Evolutionary conservation across 805 yeast species (phyloP).

Genomic region (Debaryomyces hansenii): DNA sequence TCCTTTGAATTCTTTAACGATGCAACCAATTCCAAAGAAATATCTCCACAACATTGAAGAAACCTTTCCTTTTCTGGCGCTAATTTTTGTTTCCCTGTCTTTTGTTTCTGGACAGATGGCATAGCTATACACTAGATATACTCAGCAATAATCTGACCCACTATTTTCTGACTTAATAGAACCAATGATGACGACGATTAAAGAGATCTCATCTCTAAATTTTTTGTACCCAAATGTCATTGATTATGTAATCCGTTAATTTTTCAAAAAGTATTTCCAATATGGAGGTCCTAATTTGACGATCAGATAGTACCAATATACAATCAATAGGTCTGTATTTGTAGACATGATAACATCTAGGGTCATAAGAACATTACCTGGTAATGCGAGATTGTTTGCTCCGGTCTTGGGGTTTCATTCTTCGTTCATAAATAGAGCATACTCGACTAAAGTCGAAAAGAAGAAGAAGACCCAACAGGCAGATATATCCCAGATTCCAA

Average conservation of each 20-base stretch:
- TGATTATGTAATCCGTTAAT: not conserved
- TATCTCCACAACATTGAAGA: constrained; percentile 88
- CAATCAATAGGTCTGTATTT: not conserved
- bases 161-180: not conserved
- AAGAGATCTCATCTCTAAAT: not conserved
- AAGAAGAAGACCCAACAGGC: constrained; percentile 18
- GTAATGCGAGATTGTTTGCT: not conserved
- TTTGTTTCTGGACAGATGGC: constrained; percentile 30
- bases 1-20: constrained; percentile 73
- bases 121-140: constrained; percentile 12
- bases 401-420: not conserved
- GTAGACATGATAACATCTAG: not conserved
- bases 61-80: constrained; percentile 94
- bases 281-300: not conserved
- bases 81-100: constrained; percentile 54
- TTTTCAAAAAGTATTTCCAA: not conserved
- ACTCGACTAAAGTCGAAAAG: constrained; percentile 12
- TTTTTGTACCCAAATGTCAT: not conserved
- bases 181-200: not conserved
- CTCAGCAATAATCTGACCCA: not conserved
- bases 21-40: constrained; percentile 79
- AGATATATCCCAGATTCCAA: constrained; percentile 38
- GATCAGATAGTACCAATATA: too few relatives aligned
- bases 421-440: constrained; percentile 5
- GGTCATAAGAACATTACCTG: not conserved